These are phyloP conservation scores for Climacium dendroides DNA, from an alignment of 225 moss, liverwort and hornwort genomes.

Conservation along the genomic window DNA sequence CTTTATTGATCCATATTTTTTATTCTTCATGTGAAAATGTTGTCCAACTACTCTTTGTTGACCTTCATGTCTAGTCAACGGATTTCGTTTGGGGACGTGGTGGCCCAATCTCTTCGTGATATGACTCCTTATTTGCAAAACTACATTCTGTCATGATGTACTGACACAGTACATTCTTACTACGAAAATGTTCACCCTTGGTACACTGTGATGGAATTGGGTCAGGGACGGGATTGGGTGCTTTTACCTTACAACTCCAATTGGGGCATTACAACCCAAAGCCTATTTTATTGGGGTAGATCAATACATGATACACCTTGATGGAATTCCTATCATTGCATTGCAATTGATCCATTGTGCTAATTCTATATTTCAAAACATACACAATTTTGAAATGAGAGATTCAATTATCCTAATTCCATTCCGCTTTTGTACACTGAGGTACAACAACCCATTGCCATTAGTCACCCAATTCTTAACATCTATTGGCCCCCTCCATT, in stretches of 20 bases:
- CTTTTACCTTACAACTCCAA: too few species aligned
- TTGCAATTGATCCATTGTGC: background rate
- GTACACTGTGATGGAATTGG: too few species aligned
- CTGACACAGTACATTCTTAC: too few species aligned
- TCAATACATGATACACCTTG: background rate
- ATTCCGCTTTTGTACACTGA: background rate
- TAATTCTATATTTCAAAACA: background rate
- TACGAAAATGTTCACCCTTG: too few species aligned
- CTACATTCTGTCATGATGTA: too few species aligned
- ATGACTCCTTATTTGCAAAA: background rate
- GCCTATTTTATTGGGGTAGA: too few species aligned
- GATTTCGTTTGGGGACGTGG: background rate
- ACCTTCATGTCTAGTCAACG: background rate
- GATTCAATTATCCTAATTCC: background rate
- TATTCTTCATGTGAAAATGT: background rate
- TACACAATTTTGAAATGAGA: background rate
- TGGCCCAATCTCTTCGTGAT: background rate
- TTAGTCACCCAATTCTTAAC: fast-evolving
- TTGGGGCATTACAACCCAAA: background rate
- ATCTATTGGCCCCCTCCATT: too few species aligned
- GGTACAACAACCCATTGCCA: background rate
- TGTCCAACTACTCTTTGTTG: background rate
- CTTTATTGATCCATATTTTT: background rate
- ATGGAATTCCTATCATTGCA: background rate
- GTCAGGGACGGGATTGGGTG: too few species aligned